Evolutionary conservation across 2,329 filamentous ascomycete species (phyloP).

Genomic region (Madurella mycetomatis): DNA sequence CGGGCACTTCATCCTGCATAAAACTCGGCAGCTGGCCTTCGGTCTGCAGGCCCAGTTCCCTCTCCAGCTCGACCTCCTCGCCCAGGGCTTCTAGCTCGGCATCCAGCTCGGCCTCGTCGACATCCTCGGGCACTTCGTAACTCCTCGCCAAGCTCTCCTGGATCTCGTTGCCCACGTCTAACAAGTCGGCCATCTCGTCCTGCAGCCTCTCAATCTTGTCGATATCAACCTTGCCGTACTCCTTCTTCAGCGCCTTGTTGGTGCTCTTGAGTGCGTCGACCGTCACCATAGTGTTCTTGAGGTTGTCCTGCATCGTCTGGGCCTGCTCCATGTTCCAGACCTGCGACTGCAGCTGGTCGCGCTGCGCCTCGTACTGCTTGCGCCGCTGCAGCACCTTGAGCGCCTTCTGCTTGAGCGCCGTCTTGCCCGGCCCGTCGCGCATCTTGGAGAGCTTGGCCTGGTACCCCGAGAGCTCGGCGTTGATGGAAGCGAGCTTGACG

Average conservation of each 20-base stretch:
- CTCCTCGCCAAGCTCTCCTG: constrained; percentile 87
- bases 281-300: constrained; percentile 97
- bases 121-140: constrained; percentile 94
- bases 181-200: constrained; percentile 97
- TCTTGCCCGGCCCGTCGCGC: constrained; percentile 93
- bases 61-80: constrained; percentile 87
- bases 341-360: constrained; percentile 89
- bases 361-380: constrained; percentile 90
- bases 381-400: constrained; percentile 90
- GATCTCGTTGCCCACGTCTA: constrained; percentile 98
- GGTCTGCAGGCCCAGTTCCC: constrained; percentile 49
- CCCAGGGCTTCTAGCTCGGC: constrained; percentile 93
- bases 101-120: constrained; percentile 93
- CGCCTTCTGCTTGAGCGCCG: constrained; percentile 87
- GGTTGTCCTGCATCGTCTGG: constrained; percentile 96
- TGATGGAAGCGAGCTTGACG: constrained; percentile 89
- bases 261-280: constrained; percentile 97
- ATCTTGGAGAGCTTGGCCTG: constrained; percentile 84
- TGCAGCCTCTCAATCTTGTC: constrained; percentile 97
- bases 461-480: constrained; percentile 83
- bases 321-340: constrained; percentile 99
- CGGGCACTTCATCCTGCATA: constrained; percentile 82
- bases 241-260: constrained; percentile 84
- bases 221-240: constrained; percentile 96
- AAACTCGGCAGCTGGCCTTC: constrained; percentile 70